A percentile compares a stretch with the other conserved stretches of the same genome.
Evolutionary conservation across 208 protist genomes (phyloP).

Genomic region (Acanthamoeba culbertsoni): DNA sequence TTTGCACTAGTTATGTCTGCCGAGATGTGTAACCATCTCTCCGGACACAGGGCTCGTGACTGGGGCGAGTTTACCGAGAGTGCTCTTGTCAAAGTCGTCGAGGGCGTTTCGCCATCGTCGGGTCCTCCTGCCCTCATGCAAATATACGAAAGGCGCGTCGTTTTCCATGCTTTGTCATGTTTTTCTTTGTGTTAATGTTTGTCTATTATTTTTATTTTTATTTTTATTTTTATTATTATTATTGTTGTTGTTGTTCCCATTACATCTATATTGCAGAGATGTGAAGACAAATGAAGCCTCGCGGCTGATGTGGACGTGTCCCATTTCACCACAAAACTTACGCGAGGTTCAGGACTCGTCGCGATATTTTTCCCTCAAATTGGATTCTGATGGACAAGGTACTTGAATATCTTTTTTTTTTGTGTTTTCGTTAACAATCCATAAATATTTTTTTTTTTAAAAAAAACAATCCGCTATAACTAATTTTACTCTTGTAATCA

Average conservation of each 20-base stretch:
- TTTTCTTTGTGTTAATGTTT: not conserved
- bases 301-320: not conserved
- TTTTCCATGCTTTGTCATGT: not conserved
- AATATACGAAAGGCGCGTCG: not conserved
- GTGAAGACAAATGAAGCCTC: not conserved
- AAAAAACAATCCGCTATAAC: not conserved
- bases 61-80: conserved; percentile 1
- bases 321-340: not conserved
- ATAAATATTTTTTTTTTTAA: not conserved
- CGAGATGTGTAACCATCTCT: not conserved
- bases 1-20: too few relatives aligned
- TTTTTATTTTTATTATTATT: not conserved
- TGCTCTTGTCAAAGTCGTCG: not conserved
- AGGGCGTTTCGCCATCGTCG: not conserved
- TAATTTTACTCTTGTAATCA: not conserved
- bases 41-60: not conserved
- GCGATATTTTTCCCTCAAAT: conserved; percentile 4
- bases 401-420: not conserved
- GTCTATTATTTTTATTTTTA: not conserved
- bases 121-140: not conserved
- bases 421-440: not conserved
- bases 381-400: not conserved
- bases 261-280: not conserved
- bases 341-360: not conserved
- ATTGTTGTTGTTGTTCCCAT: not conserved